Evolutionary conservation across 352 stramenopile species (phyloP), one percentile per base, ranked within the genome.

Genomic region (Phytophthora cactorum): DNA sequence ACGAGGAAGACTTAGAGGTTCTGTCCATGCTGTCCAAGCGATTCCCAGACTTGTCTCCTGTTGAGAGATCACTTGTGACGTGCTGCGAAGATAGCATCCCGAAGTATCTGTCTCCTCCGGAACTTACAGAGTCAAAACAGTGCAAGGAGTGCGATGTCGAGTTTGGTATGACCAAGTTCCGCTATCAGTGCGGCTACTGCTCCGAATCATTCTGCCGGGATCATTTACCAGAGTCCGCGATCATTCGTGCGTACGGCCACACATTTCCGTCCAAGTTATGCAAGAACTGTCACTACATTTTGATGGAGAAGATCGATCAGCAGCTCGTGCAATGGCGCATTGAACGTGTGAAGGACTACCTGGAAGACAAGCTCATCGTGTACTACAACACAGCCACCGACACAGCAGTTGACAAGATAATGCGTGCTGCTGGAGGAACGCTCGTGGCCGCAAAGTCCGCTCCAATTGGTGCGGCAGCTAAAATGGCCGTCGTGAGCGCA

Each of bases 91-190:
- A 79, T 39, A 84, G 74, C 11, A 77, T 75, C 6, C 72, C 75
- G 1, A 75, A 73, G 17, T 75, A 79, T 62, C 54, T 92, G 41
- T 78, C 74, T 11, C 84, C 86, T 22, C 86, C 86, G n/a, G 88
- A 94, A 49, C 66, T 83, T 25, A 87, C 66, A 0, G 78, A 79
- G 32, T 78, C 72, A 1, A 91, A 91, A 38, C 56, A 77, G 8
- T 96, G 88, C 72, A 93, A 90, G 44, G 65, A 72, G 38, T 96
- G 88, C 74, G 63, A 75, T 1, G 59, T 86, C 0, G 78, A 90
- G 52, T 96, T 96, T 59, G 86, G 86, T 9, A 77, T 96, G 63
- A 92, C 82, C 5, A 93, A 92, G 67, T 96, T 94, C 31, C 78
- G 86, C 0, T 96, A 95, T 52, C 76, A 90, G 52, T 96, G 86